Evolutionary conservation across 1,284 basidiomycete genomes (phyloP).

Genomic region (Athelia sp.): DNA sequence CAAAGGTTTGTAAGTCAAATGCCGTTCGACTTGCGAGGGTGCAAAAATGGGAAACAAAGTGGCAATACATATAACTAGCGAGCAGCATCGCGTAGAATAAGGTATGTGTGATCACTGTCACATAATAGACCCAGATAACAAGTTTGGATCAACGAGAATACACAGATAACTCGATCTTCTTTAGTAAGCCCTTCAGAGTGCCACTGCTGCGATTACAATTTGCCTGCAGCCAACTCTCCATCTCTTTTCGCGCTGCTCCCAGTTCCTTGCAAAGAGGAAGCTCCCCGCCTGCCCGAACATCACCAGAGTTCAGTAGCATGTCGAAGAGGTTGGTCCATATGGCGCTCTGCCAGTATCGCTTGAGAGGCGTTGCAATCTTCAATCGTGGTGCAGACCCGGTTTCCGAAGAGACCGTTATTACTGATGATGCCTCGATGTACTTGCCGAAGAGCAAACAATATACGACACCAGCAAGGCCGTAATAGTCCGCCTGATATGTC

Average conservation of each 20-base stretch:
- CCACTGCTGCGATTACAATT: conserved; percentile 86
- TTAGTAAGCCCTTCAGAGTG: conserved; percentile 79
- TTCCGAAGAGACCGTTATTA: conserved; percentile 31
- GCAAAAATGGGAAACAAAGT: too few species aligned
- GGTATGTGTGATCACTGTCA: too few species aligned
- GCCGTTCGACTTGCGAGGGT: too few species aligned
- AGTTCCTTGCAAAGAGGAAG: conserved; percentile 75
- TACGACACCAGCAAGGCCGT: conserved; percentile 87
- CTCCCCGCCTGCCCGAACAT: conserved; percentile 44
- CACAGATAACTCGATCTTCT: conserved; percentile 66
- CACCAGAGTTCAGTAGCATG: conserved; percentile 75
- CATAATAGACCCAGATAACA: too few species aligned
- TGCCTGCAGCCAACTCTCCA: conserved; percentile 83
- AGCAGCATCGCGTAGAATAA: too few species aligned
- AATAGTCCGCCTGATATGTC: conserved; percentile 96
- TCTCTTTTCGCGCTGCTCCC: conserved; percentile 59
- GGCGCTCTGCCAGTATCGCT: conserved; percentile 93
- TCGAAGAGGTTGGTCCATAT: conserved; percentile 88
- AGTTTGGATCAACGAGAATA: conserved; percentile 6
- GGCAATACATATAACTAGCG: too few species aligned
- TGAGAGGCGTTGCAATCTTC: conserved; percentile 76
- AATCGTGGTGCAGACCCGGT: conserved; percentile 34
- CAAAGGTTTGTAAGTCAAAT: too few species aligned
- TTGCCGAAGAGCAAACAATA: conserved; percentile 97
- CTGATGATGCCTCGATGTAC: conserved; percentile 76